Conservation (phyloP, 805 yeast species). For the Tetrapisispora arboricola region DNA sequence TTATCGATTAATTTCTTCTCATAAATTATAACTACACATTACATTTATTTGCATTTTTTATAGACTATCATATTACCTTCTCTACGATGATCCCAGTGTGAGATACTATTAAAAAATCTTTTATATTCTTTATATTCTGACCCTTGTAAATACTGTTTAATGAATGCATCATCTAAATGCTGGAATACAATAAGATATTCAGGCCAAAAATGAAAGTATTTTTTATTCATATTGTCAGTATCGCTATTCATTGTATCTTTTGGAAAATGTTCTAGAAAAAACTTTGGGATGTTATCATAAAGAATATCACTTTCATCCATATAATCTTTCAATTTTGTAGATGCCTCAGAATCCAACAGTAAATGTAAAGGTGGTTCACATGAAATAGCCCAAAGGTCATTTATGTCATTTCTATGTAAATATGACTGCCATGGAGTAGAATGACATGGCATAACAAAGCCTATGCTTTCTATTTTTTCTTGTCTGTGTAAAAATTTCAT, state of each 20-base stretch:
- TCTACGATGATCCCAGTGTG: conserved; percentile 82
- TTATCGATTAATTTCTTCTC: not conserved
- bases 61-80: conserved; percentile 69
- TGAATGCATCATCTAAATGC: conserved; percentile 38
- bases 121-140: conserved; percentile 37
- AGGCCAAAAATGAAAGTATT: conserved; percentile 50
- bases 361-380: conserved; percentile 78
- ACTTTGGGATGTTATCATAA: conserved; percentile 55
- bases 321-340: conserved; percentile 36
- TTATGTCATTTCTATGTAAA: conserved; percentile 47
- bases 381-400: conserved; percentile 63
- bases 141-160: conserved; percentile 33
- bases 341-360: conserved; percentile 23
- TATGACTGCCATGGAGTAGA: conserved; percentile 93
- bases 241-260: conserved; percentile 16
- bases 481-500: conserved; percentile 40
- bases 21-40: not conserved
- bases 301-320: conserved; percentile 82
- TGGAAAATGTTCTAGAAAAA: conserved; percentile 47
- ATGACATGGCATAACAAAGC: conserved; percentile 91
- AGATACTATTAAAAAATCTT: conserved; percentile 64
- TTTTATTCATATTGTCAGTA: conserved; percentile 9
- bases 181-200: conserved; percentile 64
- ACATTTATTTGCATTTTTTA: conserved; percentile 1
- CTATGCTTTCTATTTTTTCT: conserved; percentile 41